Percentiles rank a stretch among this genome's conserved stretches.
Conservation (phyloP, 495 filamentous ascomycete genomes). For the Lophiotrema nucula region DNA sequence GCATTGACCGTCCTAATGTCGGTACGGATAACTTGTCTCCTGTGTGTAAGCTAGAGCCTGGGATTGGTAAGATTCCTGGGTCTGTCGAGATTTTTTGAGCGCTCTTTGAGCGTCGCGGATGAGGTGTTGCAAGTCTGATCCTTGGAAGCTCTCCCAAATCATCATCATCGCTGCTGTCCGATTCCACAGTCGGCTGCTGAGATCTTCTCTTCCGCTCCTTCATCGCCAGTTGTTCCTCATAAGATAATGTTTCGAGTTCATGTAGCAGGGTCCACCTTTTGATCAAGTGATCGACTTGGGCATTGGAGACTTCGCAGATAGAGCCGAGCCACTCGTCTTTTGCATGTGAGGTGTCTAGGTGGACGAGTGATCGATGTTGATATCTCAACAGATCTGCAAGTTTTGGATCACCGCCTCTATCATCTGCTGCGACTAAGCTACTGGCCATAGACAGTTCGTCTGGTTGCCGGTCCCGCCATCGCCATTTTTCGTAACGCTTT, state of each 20-base stretch:
- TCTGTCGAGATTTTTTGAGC: no score
- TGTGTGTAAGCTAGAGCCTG: no score
- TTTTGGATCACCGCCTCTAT: neutral
- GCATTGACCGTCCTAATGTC: no score
- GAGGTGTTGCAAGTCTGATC: no score
- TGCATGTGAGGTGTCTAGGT: constrained; percentile 2
- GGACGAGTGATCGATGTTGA: constrained; percentile 14
- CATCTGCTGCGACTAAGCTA: constrained; percentile 7
- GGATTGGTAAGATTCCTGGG: no score
- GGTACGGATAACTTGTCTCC: no score
- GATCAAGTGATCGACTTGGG: constrained; percentile 21
- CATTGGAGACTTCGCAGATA: constrained; percentile 12
- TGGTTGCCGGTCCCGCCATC: constrained; percentile 1
- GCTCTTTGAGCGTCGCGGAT: no score
- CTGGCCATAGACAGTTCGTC: constrained; percentile 13
- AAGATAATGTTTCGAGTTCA: constrained; percentile 9
- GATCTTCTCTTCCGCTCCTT: constrained; percentile 16
- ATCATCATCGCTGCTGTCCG: constrained; percentile 25
- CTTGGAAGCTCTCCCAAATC: no score
- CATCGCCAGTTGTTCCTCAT: constrained; percentile 7
- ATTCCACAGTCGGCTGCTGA: constrained; percentile 29
- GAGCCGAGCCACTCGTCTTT: constrained; percentile 12
- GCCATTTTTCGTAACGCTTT: constrained; percentile 12
- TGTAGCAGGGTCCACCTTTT: constrained; percentile 25
- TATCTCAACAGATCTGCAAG: constrained; percentile 16